phyloP scores from a whole-genome alignment of 805 yeast genomes.

The Lipomyces mesembrius region DNA sequence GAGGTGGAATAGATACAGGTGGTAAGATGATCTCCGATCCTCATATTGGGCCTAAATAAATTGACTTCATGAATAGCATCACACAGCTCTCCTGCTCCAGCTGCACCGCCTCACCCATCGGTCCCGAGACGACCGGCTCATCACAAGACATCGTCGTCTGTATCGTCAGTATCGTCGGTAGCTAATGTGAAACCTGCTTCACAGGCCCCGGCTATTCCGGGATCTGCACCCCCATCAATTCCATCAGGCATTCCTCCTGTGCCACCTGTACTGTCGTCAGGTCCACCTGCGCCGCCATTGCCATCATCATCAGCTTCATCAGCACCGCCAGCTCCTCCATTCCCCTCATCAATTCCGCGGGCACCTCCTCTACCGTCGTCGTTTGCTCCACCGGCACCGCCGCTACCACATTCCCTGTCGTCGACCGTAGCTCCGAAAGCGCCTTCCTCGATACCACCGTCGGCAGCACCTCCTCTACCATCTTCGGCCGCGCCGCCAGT shows the following conservation, averaged over 20 bases:
- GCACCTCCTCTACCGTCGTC: conserved; percentile 21
- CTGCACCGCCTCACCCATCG: conserved; percentile 25
- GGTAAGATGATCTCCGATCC: conserved; percentile 20
- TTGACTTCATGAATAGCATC: conserved; percentile 6
- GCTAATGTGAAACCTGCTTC: conserved; percentile 1
- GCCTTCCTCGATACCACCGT: conserved; percentile 39
- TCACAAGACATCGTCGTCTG: conserved; percentile 26
- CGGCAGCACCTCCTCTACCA: conserved; percentile 35
- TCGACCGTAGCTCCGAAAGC: conserved; percentile 36
- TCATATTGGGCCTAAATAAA: not conserved
- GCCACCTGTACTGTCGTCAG: conserved; percentile 9
- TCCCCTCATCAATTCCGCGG: conserved; percentile 26
- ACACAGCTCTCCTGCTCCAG: conserved; percentile 17
- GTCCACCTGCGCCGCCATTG: conserved; percentile 19
- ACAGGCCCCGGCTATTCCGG: conserved; percentile 20
- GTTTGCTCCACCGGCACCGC: not conserved
- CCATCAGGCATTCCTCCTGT: conserved; percentile 16
- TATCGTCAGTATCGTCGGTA: conserved; percentile 20
- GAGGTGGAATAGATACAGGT: conserved; percentile 44
- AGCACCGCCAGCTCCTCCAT: conserved; percentile 37
- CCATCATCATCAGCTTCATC: no score
- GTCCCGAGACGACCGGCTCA: conserved; percentile 31
- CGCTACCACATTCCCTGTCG: conserved; percentile 38
- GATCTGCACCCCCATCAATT: conserved; percentile 13
- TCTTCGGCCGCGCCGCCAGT: conserved; percentile 40